Evolutionary conservation across 225 moss, liverwort and hornwort genomes (phyloP).

Genomic region (Rhytidiadelphus loreus): DNA sequence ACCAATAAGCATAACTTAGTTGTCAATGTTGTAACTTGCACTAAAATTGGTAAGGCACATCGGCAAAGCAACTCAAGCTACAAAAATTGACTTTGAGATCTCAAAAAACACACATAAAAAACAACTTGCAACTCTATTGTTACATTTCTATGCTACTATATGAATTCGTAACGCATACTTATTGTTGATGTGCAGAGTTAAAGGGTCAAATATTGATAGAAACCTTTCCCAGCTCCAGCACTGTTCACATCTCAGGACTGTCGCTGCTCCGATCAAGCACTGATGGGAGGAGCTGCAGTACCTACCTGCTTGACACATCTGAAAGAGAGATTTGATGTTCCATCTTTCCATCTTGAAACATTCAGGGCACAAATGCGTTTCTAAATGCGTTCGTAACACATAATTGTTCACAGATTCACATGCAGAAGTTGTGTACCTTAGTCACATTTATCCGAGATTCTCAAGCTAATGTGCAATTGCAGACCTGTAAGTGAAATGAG

Average conservation of each 20-base stretch:
- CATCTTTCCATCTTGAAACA: too few relatives aligned
- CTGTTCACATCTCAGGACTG: too few relatives aligned
- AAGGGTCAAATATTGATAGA: too few relatives aligned
- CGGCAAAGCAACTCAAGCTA: not conserved
- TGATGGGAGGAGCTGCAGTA: too few relatives aligned
- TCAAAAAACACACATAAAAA: rapidly evolving
- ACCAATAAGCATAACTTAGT: not conserved
- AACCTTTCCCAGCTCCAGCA: too few relatives aligned
- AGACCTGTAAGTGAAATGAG: not conserved
- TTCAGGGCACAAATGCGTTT: not conserved
- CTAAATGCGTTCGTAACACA: not conserved
- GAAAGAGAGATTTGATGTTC: not conserved
- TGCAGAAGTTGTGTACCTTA: not conserved
- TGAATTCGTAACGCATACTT: too few relatives aligned
- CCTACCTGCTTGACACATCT: too few relatives aligned
- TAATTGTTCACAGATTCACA: not conserved
- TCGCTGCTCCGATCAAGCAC: too few relatives aligned
- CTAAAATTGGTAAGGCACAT: not conserved
- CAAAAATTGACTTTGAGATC: not conserved
- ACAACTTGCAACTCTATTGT: not conserved
- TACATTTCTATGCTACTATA: too few relatives aligned
- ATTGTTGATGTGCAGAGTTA: too few relatives aligned
- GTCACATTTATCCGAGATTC: not conserved
- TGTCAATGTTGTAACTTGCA: not conserved
- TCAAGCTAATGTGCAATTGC: not conserved